These are phyloP conservation scores for Periconia digitata DNA, from an alignment of 2,329 filamentous ascomycete genomes.

Conservation along the genomic window DNA sequence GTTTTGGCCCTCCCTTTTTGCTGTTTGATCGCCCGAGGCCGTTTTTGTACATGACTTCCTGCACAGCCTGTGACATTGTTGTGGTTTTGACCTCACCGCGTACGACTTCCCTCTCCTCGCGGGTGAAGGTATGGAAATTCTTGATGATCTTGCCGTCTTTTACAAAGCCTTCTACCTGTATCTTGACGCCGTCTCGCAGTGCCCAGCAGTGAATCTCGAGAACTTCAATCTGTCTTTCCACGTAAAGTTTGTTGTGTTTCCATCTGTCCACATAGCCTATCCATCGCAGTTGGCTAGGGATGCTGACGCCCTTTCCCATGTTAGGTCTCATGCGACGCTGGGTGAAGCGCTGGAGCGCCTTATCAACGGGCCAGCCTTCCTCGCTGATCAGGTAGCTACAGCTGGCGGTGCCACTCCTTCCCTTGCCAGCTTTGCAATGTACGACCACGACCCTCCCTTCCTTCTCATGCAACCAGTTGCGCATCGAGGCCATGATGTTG, in stretches of 20 bases:
- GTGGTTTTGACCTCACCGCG: constrained; percentile 53
- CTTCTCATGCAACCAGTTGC: constrained; percentile 70
- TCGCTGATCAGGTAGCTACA: constrained; percentile 91
- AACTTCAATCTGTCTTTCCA: constrained; percentile 81
- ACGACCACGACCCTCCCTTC: constrained; percentile 76
- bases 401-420: constrained; percentile 82
- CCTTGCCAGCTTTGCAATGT: constrained; percentile 97
- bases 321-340: constrained; percentile 83
- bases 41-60: constrained; percentile 47
- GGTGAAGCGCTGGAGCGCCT: constrained; percentile 71
- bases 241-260: constrained; percentile 75
- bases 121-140: constrained; percentile 76
- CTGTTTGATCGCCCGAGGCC: constrained; percentile 29
- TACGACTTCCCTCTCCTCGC: constrained; percentile 70
- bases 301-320: constrained; percentile 88
- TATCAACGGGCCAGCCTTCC: constrained; percentile 68
- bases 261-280: constrained; percentile 87
- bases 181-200: constrained; percentile 80
- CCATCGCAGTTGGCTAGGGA: constrained; percentile 88
- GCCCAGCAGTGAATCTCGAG: constrained; percentile 91
- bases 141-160: constrained; percentile 90
- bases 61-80: constrained; percentile 48
- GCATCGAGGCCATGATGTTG: constrained; percentile 87
- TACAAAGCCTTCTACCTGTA: constrained; percentile 79
- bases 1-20: constrained; percentile 16